phyloP scores from a whole-genome alignment of 768 basidiomycete species.

The Lentinula sp. region DNA sequence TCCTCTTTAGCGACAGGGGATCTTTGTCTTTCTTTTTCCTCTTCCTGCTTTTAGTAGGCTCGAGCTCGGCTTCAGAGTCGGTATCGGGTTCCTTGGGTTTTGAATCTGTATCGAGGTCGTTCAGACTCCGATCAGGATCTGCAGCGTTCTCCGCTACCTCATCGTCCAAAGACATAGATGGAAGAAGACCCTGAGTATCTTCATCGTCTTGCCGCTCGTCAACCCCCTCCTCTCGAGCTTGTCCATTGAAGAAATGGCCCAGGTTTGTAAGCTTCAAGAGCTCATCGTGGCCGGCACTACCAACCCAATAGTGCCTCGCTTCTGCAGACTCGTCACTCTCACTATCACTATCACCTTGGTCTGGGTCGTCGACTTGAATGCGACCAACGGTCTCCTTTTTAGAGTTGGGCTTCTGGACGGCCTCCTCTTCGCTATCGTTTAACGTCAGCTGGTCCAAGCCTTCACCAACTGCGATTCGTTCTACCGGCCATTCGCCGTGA shows the following conservation, averaged over 20 bases:
- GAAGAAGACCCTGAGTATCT: conserved; percentile 19
- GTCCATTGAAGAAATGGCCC: conserved; percentile 55
- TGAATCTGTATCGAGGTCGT: conserved; percentile 8
- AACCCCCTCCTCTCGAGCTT: conserved; percentile 21
- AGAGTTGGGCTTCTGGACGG: conserved; percentile 8
- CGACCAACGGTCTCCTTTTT: background rate
- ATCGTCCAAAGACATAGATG: conserved; percentile 13
- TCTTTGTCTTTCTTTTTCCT: conserved; percentile 55
- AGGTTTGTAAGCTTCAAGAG: conserved; percentile 80
- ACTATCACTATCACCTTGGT: conserved; percentile 9
- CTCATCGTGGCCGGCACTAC: conserved; percentile 89
- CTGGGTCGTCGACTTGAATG: background rate
- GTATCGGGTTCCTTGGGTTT: conserved; percentile 7
- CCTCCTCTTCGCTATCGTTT: conserved; percentile 13
- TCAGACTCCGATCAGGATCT: background rate
- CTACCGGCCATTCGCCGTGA: conserved; percentile 89
- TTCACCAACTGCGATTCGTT: conserved; percentile 65
- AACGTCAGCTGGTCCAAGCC: conserved; percentile 27
- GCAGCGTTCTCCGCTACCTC: conserved; percentile 18
- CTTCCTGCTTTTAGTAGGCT: conserved; percentile 34
- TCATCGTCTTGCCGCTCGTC: conserved; percentile 30
- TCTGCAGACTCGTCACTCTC: background rate
- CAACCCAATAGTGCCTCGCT: conserved; percentile 69
- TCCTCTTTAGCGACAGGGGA: conserved; percentile 39
- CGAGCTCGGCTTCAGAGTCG: conserved; percentile 18